A percentile compares a stretch with the other conserved stretches of the same genome.
Evolutionary conservation across 345 rosid species (phyloP).

Genomic region (Eucalyptus sp.): DNA sequence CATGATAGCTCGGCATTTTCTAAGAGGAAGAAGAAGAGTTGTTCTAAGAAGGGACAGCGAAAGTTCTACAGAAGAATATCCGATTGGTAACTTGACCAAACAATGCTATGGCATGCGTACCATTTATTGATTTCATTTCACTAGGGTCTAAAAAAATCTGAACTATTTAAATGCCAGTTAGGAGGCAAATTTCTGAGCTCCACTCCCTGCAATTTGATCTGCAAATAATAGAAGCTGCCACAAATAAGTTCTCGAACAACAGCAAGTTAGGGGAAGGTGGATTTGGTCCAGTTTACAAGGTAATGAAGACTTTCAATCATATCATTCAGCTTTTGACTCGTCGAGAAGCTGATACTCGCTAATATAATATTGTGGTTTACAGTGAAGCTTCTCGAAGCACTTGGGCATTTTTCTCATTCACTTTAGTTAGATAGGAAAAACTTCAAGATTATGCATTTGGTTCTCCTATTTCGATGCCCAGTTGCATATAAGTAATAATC

Average conservation of each 20-base stretch:
- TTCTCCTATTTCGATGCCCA: slow-evolving; percentile 13
- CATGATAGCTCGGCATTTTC: not conserved
- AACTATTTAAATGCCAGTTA: not conserved
- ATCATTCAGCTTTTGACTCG: not conserved
- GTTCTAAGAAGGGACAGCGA: not conserved
- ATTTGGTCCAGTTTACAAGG: not conserved
- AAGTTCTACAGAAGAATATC: not conserved
- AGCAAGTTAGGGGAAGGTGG: slow-evolving; percentile 8
- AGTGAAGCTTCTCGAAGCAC: not conserved
- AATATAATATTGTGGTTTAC: not conserved
- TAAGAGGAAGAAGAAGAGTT: not conserved
- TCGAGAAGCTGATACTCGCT: not conserved
- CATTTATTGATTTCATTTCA: not conserved
- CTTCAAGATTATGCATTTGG: not conserved
- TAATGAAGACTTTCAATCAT: not conserved
- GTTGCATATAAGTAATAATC: not conserved
- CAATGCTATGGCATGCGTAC: not conserved
- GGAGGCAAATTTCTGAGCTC: not conserved
- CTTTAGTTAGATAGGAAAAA: not conserved
- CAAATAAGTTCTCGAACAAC: slow-evolving; percentile 6
- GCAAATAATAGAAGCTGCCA: slow-evolving; percentile 7
- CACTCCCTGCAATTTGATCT: not conserved
- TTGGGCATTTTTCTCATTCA: not conserved
- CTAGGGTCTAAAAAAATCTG: not conserved
- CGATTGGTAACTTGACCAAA: not conserved